Percentiles rank a stretch among this genome's conserved stretches.
Conservation (phyloP, 495 filamentous ascomycete species). For the Penicillium fimorum region DNA sequence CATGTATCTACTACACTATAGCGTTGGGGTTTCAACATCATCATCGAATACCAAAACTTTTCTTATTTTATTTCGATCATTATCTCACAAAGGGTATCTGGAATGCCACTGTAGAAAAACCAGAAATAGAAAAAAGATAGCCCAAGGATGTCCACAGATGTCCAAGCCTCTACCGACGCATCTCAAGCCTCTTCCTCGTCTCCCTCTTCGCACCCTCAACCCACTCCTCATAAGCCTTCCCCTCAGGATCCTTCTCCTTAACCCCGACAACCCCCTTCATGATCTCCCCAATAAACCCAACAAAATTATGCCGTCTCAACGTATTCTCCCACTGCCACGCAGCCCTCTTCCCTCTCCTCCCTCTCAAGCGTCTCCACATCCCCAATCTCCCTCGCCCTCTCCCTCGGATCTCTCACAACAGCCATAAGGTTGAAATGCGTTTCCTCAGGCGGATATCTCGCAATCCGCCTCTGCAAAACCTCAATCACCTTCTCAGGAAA, state of each 20-base stretch:
- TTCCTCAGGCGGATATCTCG: constrained; percentile 79
- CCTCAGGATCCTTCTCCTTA: constrained; percentile 53
- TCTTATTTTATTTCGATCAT: constrained; percentile 5
- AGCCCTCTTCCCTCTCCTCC: constrained; percentile 77
- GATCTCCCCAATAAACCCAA: constrained; percentile 90
- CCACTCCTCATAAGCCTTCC: constrained; percentile 73
- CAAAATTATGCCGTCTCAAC: constrained; percentile 88
- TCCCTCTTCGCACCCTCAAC: constrained; percentile 71
- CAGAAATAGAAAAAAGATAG: not conserved
- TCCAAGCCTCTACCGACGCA: constrained; percentile 20
- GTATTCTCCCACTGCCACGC: constrained; percentile 97
- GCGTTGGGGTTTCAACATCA: constrained; percentile 12
- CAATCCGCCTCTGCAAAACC: constrained; percentile 80
- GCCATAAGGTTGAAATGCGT: constrained; percentile 96
- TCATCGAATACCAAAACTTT: constrained; percentile 13
- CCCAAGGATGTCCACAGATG: not conserved
- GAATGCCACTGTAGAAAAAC: constrained; percentile 6
- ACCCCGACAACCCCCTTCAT: constrained; percentile 74
- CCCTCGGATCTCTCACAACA: constrained; percentile 77
- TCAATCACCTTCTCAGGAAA: constrained; percentile 85
- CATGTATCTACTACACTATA: constrained; percentile 12
- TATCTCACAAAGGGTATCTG: constrained; percentile 12
- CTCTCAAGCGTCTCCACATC: constrained; percentile 73
- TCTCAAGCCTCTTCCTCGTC: constrained; percentile 65
- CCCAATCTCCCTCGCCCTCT: constrained; percentile 74